Percentiles rank a stretch among this genome's conserved stretches.
phyloP scores from a whole-genome alignment of 2,329 filamentous ascomycete species.

The Geosmithia morbida region DNA sequence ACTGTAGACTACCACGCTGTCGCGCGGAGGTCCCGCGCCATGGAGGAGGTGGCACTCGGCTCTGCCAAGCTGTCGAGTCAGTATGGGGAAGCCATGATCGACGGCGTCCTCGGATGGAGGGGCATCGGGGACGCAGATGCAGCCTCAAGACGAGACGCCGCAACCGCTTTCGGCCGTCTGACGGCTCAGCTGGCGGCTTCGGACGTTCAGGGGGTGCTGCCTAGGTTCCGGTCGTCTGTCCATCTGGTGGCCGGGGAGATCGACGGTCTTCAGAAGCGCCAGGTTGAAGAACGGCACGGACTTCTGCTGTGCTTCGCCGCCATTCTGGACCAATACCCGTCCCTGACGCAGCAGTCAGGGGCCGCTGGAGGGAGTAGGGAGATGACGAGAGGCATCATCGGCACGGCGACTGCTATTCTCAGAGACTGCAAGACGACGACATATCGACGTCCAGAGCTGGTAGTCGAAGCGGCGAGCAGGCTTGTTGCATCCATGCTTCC shows the following conservation, averaged over 20 bases:
- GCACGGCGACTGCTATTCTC: slow-evolving; percentile 16
- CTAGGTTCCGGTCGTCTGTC: slow-evolving; percentile 19
- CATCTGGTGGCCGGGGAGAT: slow-evolving; percentile 29
- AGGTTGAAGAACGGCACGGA: slow-evolving; percentile 58
- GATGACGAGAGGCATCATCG: neutral
- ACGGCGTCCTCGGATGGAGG: slow-evolving; percentile 68
- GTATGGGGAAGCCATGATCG: slow-evolving; percentile 54
- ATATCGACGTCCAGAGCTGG: slow-evolving; percentile 47
- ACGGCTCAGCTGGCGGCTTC: slow-evolving; percentile 21
- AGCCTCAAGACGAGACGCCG: slow-evolving; percentile 57
- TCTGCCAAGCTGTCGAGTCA: slow-evolving; percentile 55
- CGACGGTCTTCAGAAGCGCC: slow-evolving; percentile 29
- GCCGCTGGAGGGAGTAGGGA: neutral
- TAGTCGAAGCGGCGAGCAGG: slow-evolving; percentile 46
- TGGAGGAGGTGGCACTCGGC: slow-evolving; percentile 58
- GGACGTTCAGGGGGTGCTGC: slow-evolving; percentile 6
- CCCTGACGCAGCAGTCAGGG: slow-evolving; percentile 1
- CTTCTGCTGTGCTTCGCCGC: slow-evolving; percentile 47
- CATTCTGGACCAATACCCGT: slow-evolving; percentile 33
- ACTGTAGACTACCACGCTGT: slow-evolving; percentile 88
- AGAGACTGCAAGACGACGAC: slow-evolving; percentile 22
- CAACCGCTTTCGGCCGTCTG: slow-evolving; percentile 51
- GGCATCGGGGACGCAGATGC: slow-evolving; percentile 73
- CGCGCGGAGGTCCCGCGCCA: slow-evolving; percentile 70
- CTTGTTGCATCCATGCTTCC: slow-evolving; percentile 40